Conservation (phyloP, 2,329 filamentous ascomycete genomes). For the Pseudogymnoascus sp. region DNA sequence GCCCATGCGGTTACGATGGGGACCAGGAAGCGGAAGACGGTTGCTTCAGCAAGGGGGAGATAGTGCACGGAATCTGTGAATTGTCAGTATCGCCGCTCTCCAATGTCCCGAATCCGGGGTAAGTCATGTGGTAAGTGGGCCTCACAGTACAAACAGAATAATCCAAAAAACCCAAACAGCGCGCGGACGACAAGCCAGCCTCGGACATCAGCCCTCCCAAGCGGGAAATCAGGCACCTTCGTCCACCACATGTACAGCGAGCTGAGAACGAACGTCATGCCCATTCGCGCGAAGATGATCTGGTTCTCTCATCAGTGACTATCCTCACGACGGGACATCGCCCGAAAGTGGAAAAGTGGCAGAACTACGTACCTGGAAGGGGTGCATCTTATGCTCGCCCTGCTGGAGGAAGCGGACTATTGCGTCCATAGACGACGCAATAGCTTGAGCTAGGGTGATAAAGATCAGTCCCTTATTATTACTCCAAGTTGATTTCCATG, state of each 20-base stretch:
- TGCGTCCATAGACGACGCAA: constrained; percentile 79
- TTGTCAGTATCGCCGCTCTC: not conserved
- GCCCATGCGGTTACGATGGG: constrained; percentile 76
- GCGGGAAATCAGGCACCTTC: constrained; percentile 59
- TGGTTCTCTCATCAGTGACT: constrained; percentile 26
- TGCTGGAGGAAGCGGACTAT: constrained; percentile 70
- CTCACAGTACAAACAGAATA: constrained; percentile 50
- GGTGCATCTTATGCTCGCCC: constrained; percentile 65
- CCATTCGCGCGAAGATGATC: constrained; percentile 27
- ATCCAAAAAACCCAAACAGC: constrained; percentile 64
- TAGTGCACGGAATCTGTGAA: constrained; percentile 46
- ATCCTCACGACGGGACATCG: not conserved
- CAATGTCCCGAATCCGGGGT: not conserved
- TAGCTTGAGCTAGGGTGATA: constrained; percentile 68
- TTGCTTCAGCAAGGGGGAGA: constrained; percentile 78
- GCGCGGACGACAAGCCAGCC: constrained; percentile 62
- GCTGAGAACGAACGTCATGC: constrained; percentile 23
- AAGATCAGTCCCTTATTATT: constrained; percentile 66
- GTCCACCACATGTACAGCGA: constrained; percentile 65
- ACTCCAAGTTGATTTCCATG: constrained; percentile 42
- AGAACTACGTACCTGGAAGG: constrained; percentile 59
- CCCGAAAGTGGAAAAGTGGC: not conserved
- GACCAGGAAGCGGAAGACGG: constrained; percentile 79
- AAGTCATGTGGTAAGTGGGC: not conserved
- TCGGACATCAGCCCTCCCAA: constrained; percentile 61